Evolutionary conservation across 305 asterid species (phyloP).

Genomic region (Solanum aculeatissimum): DNA sequence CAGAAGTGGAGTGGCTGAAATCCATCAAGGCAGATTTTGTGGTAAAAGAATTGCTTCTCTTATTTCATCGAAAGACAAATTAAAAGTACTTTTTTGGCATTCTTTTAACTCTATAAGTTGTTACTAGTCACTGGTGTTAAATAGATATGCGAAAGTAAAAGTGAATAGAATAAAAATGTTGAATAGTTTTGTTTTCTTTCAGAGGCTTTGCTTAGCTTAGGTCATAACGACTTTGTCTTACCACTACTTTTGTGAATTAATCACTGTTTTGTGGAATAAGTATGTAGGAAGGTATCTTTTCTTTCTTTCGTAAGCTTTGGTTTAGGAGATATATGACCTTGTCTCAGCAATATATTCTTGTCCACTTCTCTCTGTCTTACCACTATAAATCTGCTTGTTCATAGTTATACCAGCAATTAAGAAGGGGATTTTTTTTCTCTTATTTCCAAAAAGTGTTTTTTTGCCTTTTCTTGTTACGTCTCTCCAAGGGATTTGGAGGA

Average conservation of each 20-base stretch:
- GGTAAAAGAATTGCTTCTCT: conserved; percentile 28
- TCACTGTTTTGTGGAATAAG: neutral
- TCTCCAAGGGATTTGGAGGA: neutral
- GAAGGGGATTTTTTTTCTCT: neutral
- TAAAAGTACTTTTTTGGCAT: neutral
- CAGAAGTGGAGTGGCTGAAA: conserved; percentile 92
- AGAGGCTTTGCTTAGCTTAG: neutral
- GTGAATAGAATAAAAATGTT: neutral
- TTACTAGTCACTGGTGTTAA: neutral
- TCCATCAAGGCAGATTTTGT: conserved; percentile 88
- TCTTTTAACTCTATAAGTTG: neutral
- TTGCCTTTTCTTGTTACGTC: neutral
- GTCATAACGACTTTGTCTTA: neutral
- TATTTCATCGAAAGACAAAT: neutral
- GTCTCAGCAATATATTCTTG: neutral
- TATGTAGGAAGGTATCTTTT: neutral
- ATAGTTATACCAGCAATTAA: neutral
- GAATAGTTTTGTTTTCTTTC: neutral
- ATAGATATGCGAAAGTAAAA: neutral
- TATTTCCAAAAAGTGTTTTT: neutral
- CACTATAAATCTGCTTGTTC: neutral
- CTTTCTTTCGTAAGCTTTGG: neutral
- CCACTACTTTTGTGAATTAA: neutral
- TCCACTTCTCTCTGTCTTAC: neutral
- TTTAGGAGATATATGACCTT: neutral